Conservation (phyloP, 2,329 filamentous ascomycete species). For the Amphichorda felina region DNA sequence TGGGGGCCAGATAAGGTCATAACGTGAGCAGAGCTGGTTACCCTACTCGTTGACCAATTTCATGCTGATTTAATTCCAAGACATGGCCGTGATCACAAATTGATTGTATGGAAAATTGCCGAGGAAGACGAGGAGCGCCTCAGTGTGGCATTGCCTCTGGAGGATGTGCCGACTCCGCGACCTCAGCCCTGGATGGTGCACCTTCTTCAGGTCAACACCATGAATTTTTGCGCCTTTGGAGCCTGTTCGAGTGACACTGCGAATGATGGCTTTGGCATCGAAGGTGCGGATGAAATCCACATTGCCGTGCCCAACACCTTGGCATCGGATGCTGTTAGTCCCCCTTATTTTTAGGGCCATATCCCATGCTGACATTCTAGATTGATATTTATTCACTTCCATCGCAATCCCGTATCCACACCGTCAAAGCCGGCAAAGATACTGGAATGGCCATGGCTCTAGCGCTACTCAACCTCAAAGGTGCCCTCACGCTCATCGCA, state of each 20-base stretch:
- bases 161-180: conserved; percentile 34
- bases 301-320: conserved; percentile 74
- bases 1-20: conserved; percentile 68
- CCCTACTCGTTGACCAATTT: too few species aligned
- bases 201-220: conserved; percentile 73
- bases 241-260: conserved; percentile 30
- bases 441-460: conserved; percentile 87
- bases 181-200: conserved; percentile 77
- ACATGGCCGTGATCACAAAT: conserved; percentile 79
- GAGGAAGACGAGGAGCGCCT: conserved; percentile 48
- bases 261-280: conserved; percentile 7
- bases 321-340: conserved; percentile 45
- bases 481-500: conserved; percentile 49
- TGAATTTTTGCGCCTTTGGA: conserved; percentile 89
- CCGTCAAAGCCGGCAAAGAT: conserved; percentile 34
- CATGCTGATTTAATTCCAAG: conserved; percentile 28
- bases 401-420: conserved; percentile 55
- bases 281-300: conserved; percentile 30
- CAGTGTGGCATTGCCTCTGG: conserved; percentile 60
- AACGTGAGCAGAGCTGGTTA: conserved; percentile 55
- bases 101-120: conserved; percentile 72
- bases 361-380: conserved; percentile 18
- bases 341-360: too few species aligned
- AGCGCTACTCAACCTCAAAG: conserved; percentile 39
- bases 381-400: conserved; percentile 82